These are phyloP conservation scores for Ruellia speciosa DNA, from an alignment of 305 asterid species.

Conservation along the genomic window DNA sequence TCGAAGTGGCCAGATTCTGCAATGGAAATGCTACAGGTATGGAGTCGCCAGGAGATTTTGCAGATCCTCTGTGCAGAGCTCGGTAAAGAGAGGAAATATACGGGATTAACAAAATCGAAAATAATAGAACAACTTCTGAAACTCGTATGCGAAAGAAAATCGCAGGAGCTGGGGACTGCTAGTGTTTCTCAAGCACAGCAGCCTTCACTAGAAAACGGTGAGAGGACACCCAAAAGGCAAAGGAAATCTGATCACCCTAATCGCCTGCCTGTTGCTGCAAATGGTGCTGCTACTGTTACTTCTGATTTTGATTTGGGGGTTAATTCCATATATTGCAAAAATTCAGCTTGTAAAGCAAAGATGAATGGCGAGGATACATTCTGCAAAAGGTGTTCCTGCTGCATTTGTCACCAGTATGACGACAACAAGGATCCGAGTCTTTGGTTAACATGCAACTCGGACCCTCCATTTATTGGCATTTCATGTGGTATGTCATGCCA, in stretches of 20 bases:
- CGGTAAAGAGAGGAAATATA: conserved; percentile 62
- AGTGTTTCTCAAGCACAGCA: conserved; percentile 25
- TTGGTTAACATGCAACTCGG: conserved; percentile 68
- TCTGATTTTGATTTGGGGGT: conserved; percentile 22
- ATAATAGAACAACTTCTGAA: conserved; percentile 61
- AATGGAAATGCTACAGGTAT: conserved; percentile 46
- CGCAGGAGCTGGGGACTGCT: conserved; percentile 24
- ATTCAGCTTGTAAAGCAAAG: conserved; percentile 73
- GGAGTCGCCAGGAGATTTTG: conserved; percentile 66
- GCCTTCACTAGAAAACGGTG: conserved; percentile 33
- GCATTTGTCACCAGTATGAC: conserved; percentile 65
- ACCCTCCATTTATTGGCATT: conserved; percentile 48
- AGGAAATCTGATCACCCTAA: conserved; percentile 39
- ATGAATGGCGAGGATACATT: conserved; percentile 37
- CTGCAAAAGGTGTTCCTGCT: conserved; percentile 85
- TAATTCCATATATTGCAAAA: conserved; percentile 36
- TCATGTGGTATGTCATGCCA: conserved; percentile 86
- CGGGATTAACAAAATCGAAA: conserved; percentile 59
- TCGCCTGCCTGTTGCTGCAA: conserved; percentile 20
- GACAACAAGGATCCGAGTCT: conserved; percentile 88
- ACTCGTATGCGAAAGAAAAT: conserved; percentile 39
- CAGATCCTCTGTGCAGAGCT: conserved; percentile 72
- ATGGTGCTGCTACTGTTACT: conserved; percentile 19
- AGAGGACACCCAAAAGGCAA: conserved; percentile 48
- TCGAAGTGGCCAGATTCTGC: conserved; percentile 61